Percentiles rank a stretch among this genome's conserved stretches.
Conservation (phyloP, 140 eudicot genomes). For the Flaveria floridana region DNA sequence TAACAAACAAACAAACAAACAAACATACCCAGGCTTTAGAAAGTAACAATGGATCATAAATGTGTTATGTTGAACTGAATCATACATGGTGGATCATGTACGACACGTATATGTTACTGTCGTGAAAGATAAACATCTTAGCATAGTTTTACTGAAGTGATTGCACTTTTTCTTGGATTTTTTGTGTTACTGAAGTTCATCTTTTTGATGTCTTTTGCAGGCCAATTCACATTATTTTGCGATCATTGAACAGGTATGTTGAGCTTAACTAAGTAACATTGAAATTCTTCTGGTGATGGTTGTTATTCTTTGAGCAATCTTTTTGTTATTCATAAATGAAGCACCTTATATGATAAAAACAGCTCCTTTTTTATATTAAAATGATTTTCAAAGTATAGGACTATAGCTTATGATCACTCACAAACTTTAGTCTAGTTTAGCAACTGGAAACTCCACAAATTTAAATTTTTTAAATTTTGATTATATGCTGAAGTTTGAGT, state of each 20-base stretch:
- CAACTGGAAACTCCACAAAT: neutral
- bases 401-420: neutral
- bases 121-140: neutral
- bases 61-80: neutral
- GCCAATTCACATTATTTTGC: constrained; percentile 98
- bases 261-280: neutral
- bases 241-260: constrained; percentile 78
- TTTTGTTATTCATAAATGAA: neutral
- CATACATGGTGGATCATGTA: neutral
- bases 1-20: too few relatives aligned
- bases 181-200: constrained; percentile 23
- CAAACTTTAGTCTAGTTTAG: neutral
- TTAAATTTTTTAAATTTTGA: neutral
- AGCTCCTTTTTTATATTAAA: constrained; percentile 1
- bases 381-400: neutral
- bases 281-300: constrained; percentile 14
- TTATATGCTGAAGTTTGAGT: neutral
- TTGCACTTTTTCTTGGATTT: constrained; percentile 1
- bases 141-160: neutral
- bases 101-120: neutral
- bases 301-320: constrained; percentile 4
- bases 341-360: neutral
- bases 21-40: neutral
- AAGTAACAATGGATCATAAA: too few relatives aligned
- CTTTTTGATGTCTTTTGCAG: constrained; percentile 50